phyloP scores from a whole-genome alignment of 2,329 filamentous ascomycete species.

The Xylogone sp. region DNA sequence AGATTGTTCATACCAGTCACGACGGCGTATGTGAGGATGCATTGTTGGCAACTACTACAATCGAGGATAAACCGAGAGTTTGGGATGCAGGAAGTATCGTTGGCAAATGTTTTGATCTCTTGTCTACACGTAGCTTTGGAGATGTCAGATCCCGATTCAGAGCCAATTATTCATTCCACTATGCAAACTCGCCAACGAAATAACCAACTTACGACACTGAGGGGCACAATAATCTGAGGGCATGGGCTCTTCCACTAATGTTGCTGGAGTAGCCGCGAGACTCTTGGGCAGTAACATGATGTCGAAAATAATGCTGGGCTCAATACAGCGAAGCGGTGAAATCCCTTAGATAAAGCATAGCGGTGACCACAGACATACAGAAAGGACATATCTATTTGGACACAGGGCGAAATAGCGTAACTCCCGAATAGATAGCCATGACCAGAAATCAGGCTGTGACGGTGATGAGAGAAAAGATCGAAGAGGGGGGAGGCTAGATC shows the following conservation, averaged over 20 bases:
- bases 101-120: slow-evolving; percentile 13
- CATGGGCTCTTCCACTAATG: slow-evolving; percentile 12
- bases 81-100: slow-evolving; percentile 12
- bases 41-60: slow-evolving; percentile 20
- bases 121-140: slow-evolving; percentile 17
- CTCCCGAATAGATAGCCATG: background rate
- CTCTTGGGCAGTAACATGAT: slow-evolving; percentile 18
- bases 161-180: too few species aligned
- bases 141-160: slow-evolving; percentile 1
- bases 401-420: too few species aligned
- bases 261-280: slow-evolving; percentile 13
- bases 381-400: too few species aligned
- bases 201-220: slow-evolving; percentile 23
- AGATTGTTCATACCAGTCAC: slow-evolving; percentile 8
- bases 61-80: slow-evolving; percentile 19
- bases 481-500: background rate
- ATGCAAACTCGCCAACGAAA: too few species aligned
- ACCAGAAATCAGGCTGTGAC: background rate
- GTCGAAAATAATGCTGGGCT: background rate
- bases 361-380: too few species aligned
- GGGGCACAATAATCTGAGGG: slow-evolving; percentile 19
- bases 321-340: too few species aligned
- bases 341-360: too few species aligned
- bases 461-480: background rate
- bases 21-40: slow-evolving; percentile 16